phyloP scores from a whole-genome alignment of 495 filamentous ascomycete species.

The Hypoxylon fuscum region DNA sequence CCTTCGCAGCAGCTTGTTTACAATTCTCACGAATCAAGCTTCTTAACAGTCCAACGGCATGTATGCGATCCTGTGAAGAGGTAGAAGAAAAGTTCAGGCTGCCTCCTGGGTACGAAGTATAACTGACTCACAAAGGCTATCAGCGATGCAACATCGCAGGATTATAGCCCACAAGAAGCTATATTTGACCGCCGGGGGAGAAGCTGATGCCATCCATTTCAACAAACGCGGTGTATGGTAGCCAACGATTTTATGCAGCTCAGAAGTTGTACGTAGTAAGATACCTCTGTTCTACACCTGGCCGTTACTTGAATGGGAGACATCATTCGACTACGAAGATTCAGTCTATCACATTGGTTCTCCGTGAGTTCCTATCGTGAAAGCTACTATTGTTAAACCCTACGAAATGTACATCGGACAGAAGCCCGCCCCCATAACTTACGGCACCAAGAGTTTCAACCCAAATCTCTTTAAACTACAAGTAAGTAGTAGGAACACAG shows the following conservation, averaged over 20 bases:
- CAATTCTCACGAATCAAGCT: conserved; percentile 10
- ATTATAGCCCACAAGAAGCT: not conserved
- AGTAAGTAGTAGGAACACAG: too few species aligned
- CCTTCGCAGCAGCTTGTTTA: conserved; percentile 26
- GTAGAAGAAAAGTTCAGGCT: conserved; percentile 3
- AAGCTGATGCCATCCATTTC: conserved; percentile 1
- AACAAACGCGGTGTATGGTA: not conserved
- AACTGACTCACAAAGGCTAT: not conserved
- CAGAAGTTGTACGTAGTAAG: too few species aligned
- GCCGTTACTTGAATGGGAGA: not conserved
- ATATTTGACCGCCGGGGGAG: conserved; percentile 2
- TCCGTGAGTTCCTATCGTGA: too few species aligned
- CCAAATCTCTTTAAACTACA: too few species aligned
- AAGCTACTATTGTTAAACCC: too few species aligned
- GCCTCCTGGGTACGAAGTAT: too few species aligned
- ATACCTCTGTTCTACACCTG: too few species aligned
- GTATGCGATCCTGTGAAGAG: not conserved
- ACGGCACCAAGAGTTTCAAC: too few species aligned
- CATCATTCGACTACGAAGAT: not conserved
- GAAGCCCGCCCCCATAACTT: too few species aligned
- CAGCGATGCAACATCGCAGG: not conserved
- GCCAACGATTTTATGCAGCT: not conserved
- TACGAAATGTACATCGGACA: too few species aligned
- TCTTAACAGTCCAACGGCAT: not conserved
- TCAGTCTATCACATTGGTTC: not conserved